Base-by-base conservation (phyloP, 805 yeast genomes). In the Saccharomycopsis sp. region DNA sequence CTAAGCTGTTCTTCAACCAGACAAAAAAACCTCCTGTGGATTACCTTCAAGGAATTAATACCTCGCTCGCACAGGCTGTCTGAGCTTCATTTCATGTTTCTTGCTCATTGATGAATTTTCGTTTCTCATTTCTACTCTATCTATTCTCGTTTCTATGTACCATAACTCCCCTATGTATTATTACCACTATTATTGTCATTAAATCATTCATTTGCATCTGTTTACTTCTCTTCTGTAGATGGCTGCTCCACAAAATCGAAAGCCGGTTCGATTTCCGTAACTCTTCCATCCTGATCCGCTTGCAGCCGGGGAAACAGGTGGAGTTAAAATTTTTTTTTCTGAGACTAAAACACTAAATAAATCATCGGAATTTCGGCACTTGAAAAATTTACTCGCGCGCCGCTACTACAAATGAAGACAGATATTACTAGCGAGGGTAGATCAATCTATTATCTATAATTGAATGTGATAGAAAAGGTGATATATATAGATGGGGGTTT, bases 21-120 rank as follows among this genome's bases (percentile, higher is more conserved):
- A 73, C 80, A 47, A 78, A 91, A 35, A 85, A 85, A 66, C 73
- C 87, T 14, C 91, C 90, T 1, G 79, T 83, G 8, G 78, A 85
- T 64, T 77, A 90, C 58, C 38, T 29, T 12, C 38, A 12, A 5
- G 12, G 12, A 7, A 12, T 29, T 12, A 29, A 29, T 29, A 29
- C 5, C 38, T 29, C 38, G 38, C 5, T 29, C 12, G 12, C 38
- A 29, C 38, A 29, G 12, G 38, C 38, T 29, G 38, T 12, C 38
- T 29, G 12, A 29, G 38, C 38, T 29, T 29, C 12, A 5, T 7
- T 29, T 12, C 9, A 29, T 29, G 38, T 29, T 29, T 29, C 38
- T 29, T n/a, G n/a, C n/a, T n/a, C n/a, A n/a, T n/a, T n/a, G n/a
- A n/a, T n/a, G n/a, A n/a, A n/a, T n/a, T n/a, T n/a, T n/a, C n/a